These are phyloP conservation scores for Macrocybe gigantea DNA, from an alignment of 768 basidiomycete genomes.

Conservation along the genomic window DNA sequence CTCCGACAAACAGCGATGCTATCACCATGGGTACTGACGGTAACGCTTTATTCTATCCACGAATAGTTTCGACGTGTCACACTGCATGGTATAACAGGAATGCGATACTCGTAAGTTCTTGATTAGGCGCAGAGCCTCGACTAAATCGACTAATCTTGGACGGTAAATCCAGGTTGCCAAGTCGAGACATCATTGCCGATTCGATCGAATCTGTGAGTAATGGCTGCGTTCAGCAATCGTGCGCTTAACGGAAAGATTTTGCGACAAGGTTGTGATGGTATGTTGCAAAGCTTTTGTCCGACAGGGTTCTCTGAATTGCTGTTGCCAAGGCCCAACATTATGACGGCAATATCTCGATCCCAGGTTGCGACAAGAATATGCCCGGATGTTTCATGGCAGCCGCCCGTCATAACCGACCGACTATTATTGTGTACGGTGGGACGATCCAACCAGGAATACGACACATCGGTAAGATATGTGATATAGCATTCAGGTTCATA, in stretches of 20 bases:
- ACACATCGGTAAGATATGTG: slow-evolving; percentile 42
- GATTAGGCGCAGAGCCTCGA: neutral
- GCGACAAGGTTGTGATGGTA: slow-evolving; percentile 50
- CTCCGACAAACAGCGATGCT: slow-evolving; percentile 49
- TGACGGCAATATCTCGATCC: slow-evolving; percentile 81
- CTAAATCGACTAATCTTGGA: neutral
- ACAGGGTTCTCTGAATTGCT: neutral
- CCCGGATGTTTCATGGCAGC: slow-evolving; percentile 86
- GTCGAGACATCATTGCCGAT: slow-evolving; percentile 86
- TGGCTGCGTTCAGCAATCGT: neutral
- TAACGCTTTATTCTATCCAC: slow-evolving; percentile 21
- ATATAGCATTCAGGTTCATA: slow-evolving; percentile 20
- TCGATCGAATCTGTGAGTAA: slow-evolving; percentile 71
- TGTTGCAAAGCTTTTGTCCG: slow-evolving; percentile 3
- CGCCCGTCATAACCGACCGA: slow-evolving; percentile 80
- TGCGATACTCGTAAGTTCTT: slow-evolving; percentile 77
- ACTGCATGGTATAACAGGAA: slow-evolving; percentile 40
- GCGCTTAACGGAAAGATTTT: slow-evolving; percentile 3
- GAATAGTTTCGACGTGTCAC: neutral
- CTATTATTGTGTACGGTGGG: slow-evolving; percentile 83
- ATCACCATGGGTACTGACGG: slow-evolving; percentile 90
- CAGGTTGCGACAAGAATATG: slow-evolving; percentile 93
- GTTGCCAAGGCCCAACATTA: slow-evolving; percentile 71
- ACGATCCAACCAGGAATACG: slow-evolving; percentile 76
- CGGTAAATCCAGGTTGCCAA: slow-evolving; percentile 55